These are phyloP conservation scores for Dryadomyces quercivorus DNA, from an alignment of 2,329 filamentous ascomycete genomes.

Conservation along the genomic window DNA sequence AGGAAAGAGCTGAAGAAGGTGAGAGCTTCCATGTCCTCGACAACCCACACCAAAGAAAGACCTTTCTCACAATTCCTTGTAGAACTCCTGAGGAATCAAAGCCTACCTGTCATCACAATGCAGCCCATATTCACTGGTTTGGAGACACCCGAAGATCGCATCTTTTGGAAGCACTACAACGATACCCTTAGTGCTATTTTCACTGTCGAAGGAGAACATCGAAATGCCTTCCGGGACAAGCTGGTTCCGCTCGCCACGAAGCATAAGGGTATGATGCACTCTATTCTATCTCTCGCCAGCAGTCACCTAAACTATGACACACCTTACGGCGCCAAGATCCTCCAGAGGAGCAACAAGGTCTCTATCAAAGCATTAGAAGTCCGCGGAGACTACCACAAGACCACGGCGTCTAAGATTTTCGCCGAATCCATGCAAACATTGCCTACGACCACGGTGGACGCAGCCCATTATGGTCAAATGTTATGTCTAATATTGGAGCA, in stretches of 20 bases:
- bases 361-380: constrained; percentile 32
- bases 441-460: not conserved
- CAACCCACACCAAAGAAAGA: not conserved
- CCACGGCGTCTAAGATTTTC: constrained; percentile 36
- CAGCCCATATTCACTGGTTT: constrained; percentile 66
- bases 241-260: constrained; percentile 70
- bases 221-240: constrained; percentile 78
- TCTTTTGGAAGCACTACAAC: constrained; percentile 76
- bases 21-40: constrained; percentile 13
- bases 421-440: constrained; percentile 21
- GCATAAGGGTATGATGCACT: constrained; percentile 80
- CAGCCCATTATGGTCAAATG: constrained; percentile 49
- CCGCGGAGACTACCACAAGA: constrained; percentile 43
- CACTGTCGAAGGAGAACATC: constrained; percentile 67
- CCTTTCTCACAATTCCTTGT: not conserved
- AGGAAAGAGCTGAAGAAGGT: constrained; percentile 62
- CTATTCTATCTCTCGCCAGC: constrained; percentile 70
- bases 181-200: constrained; percentile 67
- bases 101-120: constrained; percentile 41
- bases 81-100: constrained; percentile 38
- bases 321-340: constrained; percentile 40
- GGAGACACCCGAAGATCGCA: constrained; percentile 65
- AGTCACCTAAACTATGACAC: constrained; percentile 57
- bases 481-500: constrained; percentile 48
- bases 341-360: constrained; percentile 36